These are phyloP conservation scores for Fraxinus greggii DNA, from an alignment of 305 asterid genomes.

Conservation along the genomic window DNA sequence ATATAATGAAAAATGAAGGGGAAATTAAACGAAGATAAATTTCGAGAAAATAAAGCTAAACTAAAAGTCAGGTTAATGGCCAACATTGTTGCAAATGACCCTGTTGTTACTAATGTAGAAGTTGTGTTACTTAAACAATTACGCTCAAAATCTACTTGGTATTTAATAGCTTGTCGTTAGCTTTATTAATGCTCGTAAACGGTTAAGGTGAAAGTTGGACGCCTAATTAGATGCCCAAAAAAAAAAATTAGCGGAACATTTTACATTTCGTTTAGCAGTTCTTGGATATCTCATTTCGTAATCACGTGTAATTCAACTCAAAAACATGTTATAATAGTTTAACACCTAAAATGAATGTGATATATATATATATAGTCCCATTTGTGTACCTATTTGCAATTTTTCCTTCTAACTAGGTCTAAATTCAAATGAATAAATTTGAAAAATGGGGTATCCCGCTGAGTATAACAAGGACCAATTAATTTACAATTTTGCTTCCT, in stretches of 20 bases:
- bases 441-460: background rate
- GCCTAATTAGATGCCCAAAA: background rate
- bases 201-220: background rate
- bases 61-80: background rate
- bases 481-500: background rate
- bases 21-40: too few relatives aligned
- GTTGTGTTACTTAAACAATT: too few relatives aligned
- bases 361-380: background rate
- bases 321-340: background rate
- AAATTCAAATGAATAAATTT: too few relatives aligned
- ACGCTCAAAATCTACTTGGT: background rate
- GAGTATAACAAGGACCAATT: background rate
- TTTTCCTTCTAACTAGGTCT: background rate
- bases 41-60: background rate
- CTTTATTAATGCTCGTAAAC: too few relatives aligned
- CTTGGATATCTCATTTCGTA: background rate
- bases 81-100: background rate
- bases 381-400: background rate
- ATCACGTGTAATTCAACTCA: background rate
- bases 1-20: background rate
- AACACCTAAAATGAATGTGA: background rate
- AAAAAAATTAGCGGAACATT: too few relatives aligned
- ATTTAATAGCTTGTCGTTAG: too few relatives aligned
- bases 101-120: background rate
- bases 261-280: background rate